Percentiles rank a stretch among this genome's conserved stretches.
Conservation (phyloP, 495 filamentous ascomycete genomes). For the Neurospora discreta region DNA sequence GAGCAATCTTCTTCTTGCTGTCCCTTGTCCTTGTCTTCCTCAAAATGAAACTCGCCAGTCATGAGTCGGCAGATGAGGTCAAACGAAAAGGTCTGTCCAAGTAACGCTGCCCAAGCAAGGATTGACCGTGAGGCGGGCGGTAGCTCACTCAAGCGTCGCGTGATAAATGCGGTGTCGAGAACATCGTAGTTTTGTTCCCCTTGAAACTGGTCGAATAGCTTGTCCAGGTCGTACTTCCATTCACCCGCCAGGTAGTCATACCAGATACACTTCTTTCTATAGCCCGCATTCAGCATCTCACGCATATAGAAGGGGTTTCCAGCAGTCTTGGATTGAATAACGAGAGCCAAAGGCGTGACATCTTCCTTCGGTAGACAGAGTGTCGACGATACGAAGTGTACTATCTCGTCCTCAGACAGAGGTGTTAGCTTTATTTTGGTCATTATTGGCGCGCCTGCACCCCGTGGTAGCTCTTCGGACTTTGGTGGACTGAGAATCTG, state of each 20-base stretch:
- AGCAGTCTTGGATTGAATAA: conserved; percentile 69
- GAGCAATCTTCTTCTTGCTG: conserved; percentile 10
- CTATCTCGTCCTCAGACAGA: conserved; percentile 61
- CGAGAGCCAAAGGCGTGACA: conserved; percentile 51
- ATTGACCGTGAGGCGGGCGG: conserved; percentile 62
- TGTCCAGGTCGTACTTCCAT: conserved; percentile 80
- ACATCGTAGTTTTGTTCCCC: conserved; percentile 63
- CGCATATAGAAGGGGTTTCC: conserved; percentile 84
- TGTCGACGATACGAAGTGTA: conserved; percentile 65
- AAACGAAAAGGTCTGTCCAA: conserved; percentile 74
- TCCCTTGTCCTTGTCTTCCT: conserved; percentile 25
- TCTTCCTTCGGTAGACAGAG: conserved; percentile 51
- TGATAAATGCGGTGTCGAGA: conserved; percentile 71
- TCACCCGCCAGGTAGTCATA: conserved; percentile 68
- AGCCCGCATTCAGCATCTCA: conserved; percentile 80
- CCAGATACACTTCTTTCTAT: conserved; percentile 77
- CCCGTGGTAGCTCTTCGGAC: conserved; percentile 34
- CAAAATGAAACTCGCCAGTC: conserved; percentile 50
- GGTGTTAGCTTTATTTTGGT: conserved; percentile 57
- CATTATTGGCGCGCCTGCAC: conserved; percentile 31
- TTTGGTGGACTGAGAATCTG: conserved; percentile 35
- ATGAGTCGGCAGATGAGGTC: conserved; percentile 66
- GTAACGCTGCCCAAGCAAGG: conserved; percentile 71
- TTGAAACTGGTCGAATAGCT: conserved; percentile 71
- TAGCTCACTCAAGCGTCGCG: conserved; percentile 62